These are phyloP conservation scores for Spizellomyces punctatus DNA, from an alignment of 192 early-diverging fungal species.

Conservation along the genomic window DNA sequence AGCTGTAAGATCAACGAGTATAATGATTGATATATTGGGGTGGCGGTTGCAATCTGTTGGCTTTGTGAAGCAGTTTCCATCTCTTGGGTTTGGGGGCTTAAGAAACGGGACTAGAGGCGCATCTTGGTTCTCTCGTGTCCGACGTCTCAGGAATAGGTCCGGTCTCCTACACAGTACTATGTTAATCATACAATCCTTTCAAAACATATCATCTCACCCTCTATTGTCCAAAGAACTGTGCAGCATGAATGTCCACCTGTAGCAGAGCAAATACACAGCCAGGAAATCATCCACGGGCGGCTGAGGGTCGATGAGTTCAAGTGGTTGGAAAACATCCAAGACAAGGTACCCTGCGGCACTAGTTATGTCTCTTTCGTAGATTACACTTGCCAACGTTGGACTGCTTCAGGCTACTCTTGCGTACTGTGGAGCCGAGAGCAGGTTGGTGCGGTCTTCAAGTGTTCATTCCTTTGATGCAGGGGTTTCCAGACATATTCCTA, in stretches of 20 bases:
- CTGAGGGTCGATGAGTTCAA: slow-evolving; percentile 13
- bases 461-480: not conserved
- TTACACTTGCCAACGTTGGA: not conserved
- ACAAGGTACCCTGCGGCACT: not conserved
- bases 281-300: slow-evolving; percentile 2
- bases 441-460: not conserved
- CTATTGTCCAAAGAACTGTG: not conserved
- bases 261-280: not conserved
- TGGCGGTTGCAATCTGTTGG: too few relatives aligned
- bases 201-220: not conserved
- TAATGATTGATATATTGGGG: too few relatives aligned
- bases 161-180: not conserved
- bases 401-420: not conserved
- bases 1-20: too few relatives aligned
- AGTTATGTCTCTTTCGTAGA: not conserved
- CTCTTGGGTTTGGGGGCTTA: too few relatives aligned
- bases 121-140: not conserved
- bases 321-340: slow-evolving; percentile 15
- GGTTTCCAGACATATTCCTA: not conserved
- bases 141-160: not conserved
- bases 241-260: not conserved
- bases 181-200: not conserved
- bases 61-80: too few relatives aligned
- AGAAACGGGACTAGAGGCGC: not conserved
- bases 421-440: slow-evolving; percentile 9